These are phyloP conservation scores for Russula virescens DNA, from an alignment of 768 basidiomycete species.

Conservation along the genomic window DNA sequence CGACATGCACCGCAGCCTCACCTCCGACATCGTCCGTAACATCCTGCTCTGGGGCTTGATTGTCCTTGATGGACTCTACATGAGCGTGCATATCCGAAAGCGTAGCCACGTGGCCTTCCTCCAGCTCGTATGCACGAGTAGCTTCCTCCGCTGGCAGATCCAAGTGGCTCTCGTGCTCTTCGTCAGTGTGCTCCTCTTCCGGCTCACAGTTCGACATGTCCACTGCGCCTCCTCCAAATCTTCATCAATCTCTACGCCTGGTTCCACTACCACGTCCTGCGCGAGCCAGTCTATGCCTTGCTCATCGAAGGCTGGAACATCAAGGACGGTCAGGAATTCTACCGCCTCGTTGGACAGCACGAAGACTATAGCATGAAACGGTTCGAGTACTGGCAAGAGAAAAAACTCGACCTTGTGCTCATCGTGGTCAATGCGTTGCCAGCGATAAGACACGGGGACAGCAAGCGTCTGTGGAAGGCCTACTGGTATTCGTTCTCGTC, in stretches of 20 bases:
- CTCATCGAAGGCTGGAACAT: constrained; percentile 44
- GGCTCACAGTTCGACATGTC: constrained; percentile 5
- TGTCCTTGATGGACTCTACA: neutral
- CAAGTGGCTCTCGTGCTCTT: constrained; percentile 6
- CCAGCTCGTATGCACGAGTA: neutral
- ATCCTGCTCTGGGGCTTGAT: constrained; percentile 13
- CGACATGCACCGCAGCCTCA: neutral
- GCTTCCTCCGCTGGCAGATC: neutral
- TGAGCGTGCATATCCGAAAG: constrained; percentile 2
- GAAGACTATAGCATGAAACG: constrained; percentile 41
- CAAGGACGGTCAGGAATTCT: constrained; percentile 49
- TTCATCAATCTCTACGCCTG: constrained; percentile 44
- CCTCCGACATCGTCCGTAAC: constrained; percentile 20
- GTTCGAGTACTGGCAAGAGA: constrained; percentile 36
- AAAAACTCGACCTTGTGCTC: constrained; percentile 56
- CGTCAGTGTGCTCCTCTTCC: constrained; percentile 7
- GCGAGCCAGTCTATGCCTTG: constrained; percentile 49
- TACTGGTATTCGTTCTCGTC: constrained; percentile 63
- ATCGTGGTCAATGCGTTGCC: too few relatives aligned
- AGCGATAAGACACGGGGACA: too few relatives aligned
- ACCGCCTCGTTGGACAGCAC: constrained; percentile 43
- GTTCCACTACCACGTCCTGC: constrained; percentile 47
- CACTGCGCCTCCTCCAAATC: constrained; percentile 41
- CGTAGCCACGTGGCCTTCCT: neutral
- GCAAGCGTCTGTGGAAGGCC: constrained; percentile 45